Evolutionary conservation across 257 asterid genomes (phyloP), one percentile per base, ranked within the genome.

Genomic region (Pogostemon cablin): DNA sequence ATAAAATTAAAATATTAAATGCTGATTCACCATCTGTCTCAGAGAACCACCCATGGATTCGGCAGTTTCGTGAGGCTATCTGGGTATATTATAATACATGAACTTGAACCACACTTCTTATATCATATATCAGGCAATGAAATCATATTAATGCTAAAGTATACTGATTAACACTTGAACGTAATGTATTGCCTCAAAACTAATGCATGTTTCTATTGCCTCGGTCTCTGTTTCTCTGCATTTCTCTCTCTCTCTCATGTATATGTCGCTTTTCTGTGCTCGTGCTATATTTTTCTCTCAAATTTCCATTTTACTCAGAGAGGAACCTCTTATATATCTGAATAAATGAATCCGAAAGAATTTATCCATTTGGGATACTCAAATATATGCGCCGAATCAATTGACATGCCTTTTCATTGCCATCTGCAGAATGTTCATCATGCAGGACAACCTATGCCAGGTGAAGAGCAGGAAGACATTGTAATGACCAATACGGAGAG

Each of bases 401-500:
- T 57, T 73, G 59, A 62, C 56, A 6, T 10, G 35, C 53, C 17
- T 68, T 62, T 39, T 52, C 65, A 34, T 68, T 75, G 53, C 78
- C 56, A 47, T 82, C 57, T 78, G 72, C 83, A 93, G 99, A 87
- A 85, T 78, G 98, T 95, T 87, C 97, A 89, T 79, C 98, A 95
- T 75, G 79, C 85, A n/a, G 96, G 98, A 46, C 88, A 81, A 72
- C 90, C 92, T 44, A 84, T 95, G 97, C 98, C 99, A 50, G 99
- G 99, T 75, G 99, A 95, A 48, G 99, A 95, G 86, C 90, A 86
- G 76, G 99, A 95, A 82, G 99, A 95, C 80, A 79, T 95, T 65
- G 83, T 95, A 69, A 87, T 95, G 91, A 89, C 97, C 77, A 86
- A 95, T 79, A 89, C 93, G 32, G 85, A 88, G 68, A 67, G 80